A percentile compares a stretch with the other conserved stretches of the same genome.
Evolutionary conservation across 2,329 filamentous ascomycete genomes (phyloP).

Genomic region (Arthrobotrys megalospora): DNA sequence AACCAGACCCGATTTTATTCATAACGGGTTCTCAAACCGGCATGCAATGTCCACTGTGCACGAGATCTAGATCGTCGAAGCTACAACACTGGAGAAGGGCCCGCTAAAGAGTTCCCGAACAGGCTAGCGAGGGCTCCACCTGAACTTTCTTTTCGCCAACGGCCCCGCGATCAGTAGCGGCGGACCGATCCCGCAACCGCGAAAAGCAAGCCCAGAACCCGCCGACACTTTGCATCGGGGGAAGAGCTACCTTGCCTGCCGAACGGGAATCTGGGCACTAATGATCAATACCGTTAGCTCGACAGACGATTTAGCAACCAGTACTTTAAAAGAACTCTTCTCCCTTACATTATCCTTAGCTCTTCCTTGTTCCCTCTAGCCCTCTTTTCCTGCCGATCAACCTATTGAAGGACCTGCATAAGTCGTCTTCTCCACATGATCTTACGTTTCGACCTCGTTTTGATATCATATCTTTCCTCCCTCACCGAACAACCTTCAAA

Average conservation of each 20-base stretch:
- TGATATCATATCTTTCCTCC: constrained; percentile 7
- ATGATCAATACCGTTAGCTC: constrained; percentile 47
- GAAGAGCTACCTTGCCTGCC: constrained; percentile 28
- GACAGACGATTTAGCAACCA: not conserved
- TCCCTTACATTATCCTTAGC: constrained; percentile 23
- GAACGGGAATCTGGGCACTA: constrained; percentile 44
- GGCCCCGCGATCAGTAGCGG: constrained; percentile 33
- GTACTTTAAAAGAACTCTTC: constrained; percentile 40
- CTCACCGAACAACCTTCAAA: not conserved
- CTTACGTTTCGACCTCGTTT: constrained; percentile 16
- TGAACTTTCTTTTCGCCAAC: constrained; percentile 28
- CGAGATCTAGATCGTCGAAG: constrained; percentile 24
- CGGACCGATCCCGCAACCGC: constrained; percentile 60
- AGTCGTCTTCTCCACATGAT: constrained; percentile 10
- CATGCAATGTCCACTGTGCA: not conserved
- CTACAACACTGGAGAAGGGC: constrained; percentile 16
- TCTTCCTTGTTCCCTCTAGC: not conserved
- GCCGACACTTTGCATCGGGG: constrained; percentile 31
- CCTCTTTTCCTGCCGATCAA: constrained; percentile 5
- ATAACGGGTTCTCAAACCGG: not conserved
- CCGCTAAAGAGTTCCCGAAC: constrained; percentile 33
- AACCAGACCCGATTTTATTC: not conserved
- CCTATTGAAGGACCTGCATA: constrained; percentile 7
- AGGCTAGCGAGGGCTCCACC: constrained; percentile 35
- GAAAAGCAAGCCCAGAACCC: constrained; percentile 20